Base-by-base conservation (phyloP, 2,329 filamentous ascomycete genomes). In the Helotiales sp. region DNA sequence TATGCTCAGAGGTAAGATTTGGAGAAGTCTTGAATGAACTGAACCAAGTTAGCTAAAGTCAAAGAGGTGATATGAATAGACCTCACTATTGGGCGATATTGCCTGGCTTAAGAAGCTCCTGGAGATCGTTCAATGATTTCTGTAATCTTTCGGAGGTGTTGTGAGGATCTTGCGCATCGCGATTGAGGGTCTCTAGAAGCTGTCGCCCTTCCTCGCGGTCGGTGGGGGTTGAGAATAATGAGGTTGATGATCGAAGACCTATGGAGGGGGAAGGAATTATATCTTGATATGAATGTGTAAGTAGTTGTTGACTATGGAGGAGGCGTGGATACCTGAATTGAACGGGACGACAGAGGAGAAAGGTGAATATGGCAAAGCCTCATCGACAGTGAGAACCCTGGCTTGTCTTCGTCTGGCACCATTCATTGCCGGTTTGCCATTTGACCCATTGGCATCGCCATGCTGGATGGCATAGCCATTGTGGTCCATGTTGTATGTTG, bases 281-380 rank as follows among this genome's bases (percentile, higher is more conserved):
- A 74, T 88, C 89, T 91, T 62, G 37, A 65, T 57, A 22, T 72
- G 70, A 45, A 58, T 55, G 67, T 34, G 62, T 73, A 67, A 75
- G 69, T 24, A 57, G 30, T 26, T 57, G 57, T 52, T 26, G 52
- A 50, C 15, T 15, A 24, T 13, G n/a, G 58, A 40, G 37, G 49
- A 47, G 20, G 26, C 20, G 47, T 54, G 40, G 8, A 50, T 71
- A 93, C 92, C 89, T 72, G 91, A 86, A 77, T 91, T 87, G 78
- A 95, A 93, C 2, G 92, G 92, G 61, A 92, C 85, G 58, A 94
- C 90, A 3, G 91, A 93, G 58, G 90, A 92, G 77, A 95, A 90
- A 26, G 93, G 92, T 61, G 92, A 92, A 79, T 89, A 94, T n/a
- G 91, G 91, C 54, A 96, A 83, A 32, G 92, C 92, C 76, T 96